These are phyloP conservation scores for Ophiocordyceps camponoti-saundersi DNA, from an alignment of 2,329 filamentous ascomycete genomes.

Conservation along the genomic window DNA sequence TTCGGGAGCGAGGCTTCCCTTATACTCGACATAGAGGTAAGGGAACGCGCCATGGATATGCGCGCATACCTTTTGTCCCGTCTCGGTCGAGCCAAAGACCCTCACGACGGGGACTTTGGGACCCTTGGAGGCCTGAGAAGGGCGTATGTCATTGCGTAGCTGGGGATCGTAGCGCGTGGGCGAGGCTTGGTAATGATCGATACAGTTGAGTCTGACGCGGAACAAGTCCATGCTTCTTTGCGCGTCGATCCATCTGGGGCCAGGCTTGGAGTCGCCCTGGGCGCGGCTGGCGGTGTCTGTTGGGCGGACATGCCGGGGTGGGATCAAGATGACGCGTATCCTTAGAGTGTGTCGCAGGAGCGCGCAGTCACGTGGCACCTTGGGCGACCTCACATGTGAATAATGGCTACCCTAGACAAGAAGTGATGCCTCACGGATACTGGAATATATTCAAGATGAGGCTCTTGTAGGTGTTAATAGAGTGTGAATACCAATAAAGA, in stretches of 20 bases:
- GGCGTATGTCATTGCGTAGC: slow-evolving; percentile 47
- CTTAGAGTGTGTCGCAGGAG: not conserved
- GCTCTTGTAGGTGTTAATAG: no score
- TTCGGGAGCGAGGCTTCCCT: slow-evolving; percentile 46
- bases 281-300: not conserved
- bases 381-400: not conserved
- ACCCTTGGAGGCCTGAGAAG: slow-evolving; percentile 40
- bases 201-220: slow-evolving; percentile 81
- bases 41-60: slow-evolving; percentile 93
- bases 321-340: not conserved
- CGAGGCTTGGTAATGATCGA: slow-evolving; percentile 80
- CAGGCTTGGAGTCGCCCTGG: not conserved
- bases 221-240: slow-evolving; percentile 44
- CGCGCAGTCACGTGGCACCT: slow-evolving; percentile 12
- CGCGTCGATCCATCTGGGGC: slow-evolving; percentile 5
- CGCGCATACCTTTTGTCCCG: slow-evolving; percentile 87
- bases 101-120: slow-evolving; percentile 74
- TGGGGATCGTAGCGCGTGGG: slow-evolving; percentile 69
- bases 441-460: no score
- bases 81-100: slow-evolving; percentile 83
- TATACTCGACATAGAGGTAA: slow-evolving; percentile 84
- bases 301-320: not conserved
- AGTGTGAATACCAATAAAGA: no score
- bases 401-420: no score
- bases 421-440: no score